Evolutionary conservation across 139 green algal genomes (phyloP).

Genomic region (Gonium pectorale): DNA sequence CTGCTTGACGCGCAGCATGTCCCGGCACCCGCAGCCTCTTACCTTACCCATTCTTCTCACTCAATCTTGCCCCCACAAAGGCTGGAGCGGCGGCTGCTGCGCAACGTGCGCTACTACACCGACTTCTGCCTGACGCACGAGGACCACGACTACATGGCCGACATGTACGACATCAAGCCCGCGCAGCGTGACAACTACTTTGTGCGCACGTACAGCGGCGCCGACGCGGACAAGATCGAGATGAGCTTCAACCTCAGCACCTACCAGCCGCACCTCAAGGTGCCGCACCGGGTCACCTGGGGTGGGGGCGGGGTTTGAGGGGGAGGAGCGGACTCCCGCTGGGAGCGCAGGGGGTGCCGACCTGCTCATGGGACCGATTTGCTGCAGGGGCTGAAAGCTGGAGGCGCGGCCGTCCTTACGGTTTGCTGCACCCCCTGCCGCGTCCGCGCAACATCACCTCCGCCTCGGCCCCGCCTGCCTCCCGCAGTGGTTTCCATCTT

Average conservation of each 20-base stretch:
- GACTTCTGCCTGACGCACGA: constrained; percentile 79
- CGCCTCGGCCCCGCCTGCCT: no score
- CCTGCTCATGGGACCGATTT: no score
- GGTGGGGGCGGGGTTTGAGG: no score
- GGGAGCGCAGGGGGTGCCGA: no score
- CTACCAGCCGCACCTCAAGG: constrained; percentile 77
- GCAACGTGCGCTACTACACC: constrained; percentile 75
- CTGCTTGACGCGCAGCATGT: not conserved
- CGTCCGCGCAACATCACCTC: no score
- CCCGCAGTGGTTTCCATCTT: no score
- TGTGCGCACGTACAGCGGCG: constrained; percentile 65
- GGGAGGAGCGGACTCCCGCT: no score
- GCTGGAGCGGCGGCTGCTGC: constrained; percentile 69
- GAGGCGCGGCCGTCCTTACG: no score
- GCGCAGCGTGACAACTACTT: constrained; percentile 83
- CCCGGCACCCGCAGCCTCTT: not conserved
- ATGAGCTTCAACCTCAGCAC: constrained; percentile 81
- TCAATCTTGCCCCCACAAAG: constrained; percentile 46
- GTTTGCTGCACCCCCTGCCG: no score
- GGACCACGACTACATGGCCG: constrained; percentile 77
- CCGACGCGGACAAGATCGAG: constrained; percentile 68
- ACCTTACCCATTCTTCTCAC: no score
- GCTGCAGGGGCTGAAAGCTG: no score
- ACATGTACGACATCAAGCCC: constrained; percentile 67
- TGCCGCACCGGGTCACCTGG: no score